Evolutionary conservation across 192 early-diverging fungal species (phyloP), one percentile per base, ranked within the genome.

Genomic region (Linnemannia schmuckeri): DNA sequence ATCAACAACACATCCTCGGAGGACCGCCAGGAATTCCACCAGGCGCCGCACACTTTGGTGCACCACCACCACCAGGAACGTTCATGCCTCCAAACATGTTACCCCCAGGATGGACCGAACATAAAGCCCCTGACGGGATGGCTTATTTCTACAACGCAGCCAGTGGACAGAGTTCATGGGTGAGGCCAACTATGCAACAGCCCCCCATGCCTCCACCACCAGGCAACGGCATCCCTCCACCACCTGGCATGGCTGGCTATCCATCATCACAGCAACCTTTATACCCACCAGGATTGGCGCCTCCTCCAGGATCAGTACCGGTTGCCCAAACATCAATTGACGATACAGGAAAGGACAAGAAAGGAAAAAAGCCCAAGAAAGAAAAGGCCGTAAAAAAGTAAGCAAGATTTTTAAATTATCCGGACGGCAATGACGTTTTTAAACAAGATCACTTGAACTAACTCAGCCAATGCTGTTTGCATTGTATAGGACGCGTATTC

Each of bases 81-180:
- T 49, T 17, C 57, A 72, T 73, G n/a, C 81, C 74, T 6, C 72
- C 77, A 37, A 73, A 75, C 77, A 72, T 52, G 54, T 73, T 93
- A 66, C 93, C 93, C 44, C 84, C 89, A 63, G 93, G 93, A 46
- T 94, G 93, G 93, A 91, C 90, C 40, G 92, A 94, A 71, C 91
- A 94, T 70, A 80, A 81, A 71, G 92, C 92, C 18, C 93, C 94
- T 0, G 89, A 90, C 33, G 95, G 95, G 4, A 88, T 89, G 63
- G 47, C 91, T n/a, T 97, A 96, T 82, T 96, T 91, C 77, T 96
- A 95, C 86, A 96, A 97, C 81, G 77, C 93, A 0, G 78, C 90
- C 15, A 95, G 95, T 12, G 92, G 92, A 47, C 86, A 93, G 80
- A 95, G 92, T 76, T 90, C 92, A n/a, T 97, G 96, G 96, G 82